These are phyloP conservation scores for Syzygium aqueum DNA, from an alignment of 345 rosid species.

Conservation along the genomic window DNA sequence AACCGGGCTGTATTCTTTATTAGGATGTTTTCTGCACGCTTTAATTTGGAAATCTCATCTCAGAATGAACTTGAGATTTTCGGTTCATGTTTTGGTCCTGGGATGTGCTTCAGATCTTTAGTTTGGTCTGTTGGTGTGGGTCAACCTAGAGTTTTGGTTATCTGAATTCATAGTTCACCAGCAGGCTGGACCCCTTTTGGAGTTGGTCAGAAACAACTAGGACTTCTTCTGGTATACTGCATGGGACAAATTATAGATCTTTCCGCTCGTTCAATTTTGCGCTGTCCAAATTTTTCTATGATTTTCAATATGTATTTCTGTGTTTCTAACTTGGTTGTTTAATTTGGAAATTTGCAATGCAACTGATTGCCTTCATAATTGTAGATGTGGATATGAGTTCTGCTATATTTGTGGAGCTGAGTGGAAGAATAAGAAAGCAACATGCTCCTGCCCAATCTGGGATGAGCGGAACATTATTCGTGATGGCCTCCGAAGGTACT, in stretches of 20 bases:
- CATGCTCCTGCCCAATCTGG: conserved; percentile 55
- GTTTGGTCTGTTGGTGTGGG: not conserved
- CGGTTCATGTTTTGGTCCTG: not conserved
- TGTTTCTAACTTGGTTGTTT: not conserved
- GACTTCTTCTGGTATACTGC: not conserved
- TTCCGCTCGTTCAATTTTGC: not conserved
- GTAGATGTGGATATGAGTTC: conserved; percentile 50
- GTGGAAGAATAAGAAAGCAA: conserved; percentile 42
- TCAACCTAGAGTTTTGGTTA: not conserved
- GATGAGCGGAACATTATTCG: conserved; percentile 19
- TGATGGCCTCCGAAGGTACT: not conserved
- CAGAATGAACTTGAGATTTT: not conserved
- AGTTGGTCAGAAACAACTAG: not conserved
- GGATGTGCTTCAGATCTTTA: not conserved
- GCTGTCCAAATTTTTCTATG: not conserved
- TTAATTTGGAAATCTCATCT: not conserved
- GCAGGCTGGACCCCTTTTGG: not conserved
- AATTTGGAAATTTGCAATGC: not conserved
- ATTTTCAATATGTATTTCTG: not conserved
- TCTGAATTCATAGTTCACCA: not conserved
- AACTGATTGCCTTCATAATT: not conserved
- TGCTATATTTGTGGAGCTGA: conserved; percentile 62
- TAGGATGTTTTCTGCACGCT: not conserved
- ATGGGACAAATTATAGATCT: not conserved
- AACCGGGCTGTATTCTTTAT: not conserved